Evolutionary conservation across 352 stramenopile genomes (phyloP), one percentile per base, ranked within the genome.

Genomic region (Thraustochytrium striatum): DNA sequence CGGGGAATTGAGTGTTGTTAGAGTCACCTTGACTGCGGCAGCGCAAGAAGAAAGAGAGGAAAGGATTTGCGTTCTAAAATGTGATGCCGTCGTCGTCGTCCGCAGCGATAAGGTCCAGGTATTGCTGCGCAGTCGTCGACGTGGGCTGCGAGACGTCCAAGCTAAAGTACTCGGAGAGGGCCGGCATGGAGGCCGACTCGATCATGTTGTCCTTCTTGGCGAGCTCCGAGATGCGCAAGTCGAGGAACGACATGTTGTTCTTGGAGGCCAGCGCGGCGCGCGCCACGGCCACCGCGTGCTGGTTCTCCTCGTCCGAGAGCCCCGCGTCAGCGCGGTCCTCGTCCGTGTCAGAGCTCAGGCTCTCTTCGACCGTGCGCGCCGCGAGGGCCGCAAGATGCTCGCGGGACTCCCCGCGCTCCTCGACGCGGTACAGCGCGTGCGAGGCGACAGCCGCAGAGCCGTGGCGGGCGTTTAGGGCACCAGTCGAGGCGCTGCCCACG

Each of bases 31-130:
- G n/a, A n/a, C n/a, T n/a, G n/a, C n/a, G n/a, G n/a, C n/a, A n/a
- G n/a, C n/a, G n/a, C n/a, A n/a, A n/a, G n/a, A n/a, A n/a, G n/a
- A n/a, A n/a, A n/a, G n/a, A n/a, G n/a, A n/a, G n/a, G n/a, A n/a
- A n/a, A n/a, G n/a, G n/a, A 55, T 55, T 16, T 55, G 16, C 78
- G 75, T 89, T 91, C 86, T 86, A 93, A 70, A 92, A 72, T 30
- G 89, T 83, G 8, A 93, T 82, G 3, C 87, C 87, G 38, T 88
- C 86, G 43, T 86, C 84, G 2, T 87, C 87, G 28, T 87, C 89
- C 0, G 65, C 52, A 43, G 65, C 65, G 13, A 92, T 61, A 2
- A 93, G 36, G 36, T 75, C 65, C 2, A 75, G 65, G 25, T 50
- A 75, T 7, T 75, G 30, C 16, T 16, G 21, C 0, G 65, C 65